Evolutionary conservation across 2,329 filamentous ascomycete genomes (phyloP).

Genomic region (Ceratocystis smalleyi): DNA sequence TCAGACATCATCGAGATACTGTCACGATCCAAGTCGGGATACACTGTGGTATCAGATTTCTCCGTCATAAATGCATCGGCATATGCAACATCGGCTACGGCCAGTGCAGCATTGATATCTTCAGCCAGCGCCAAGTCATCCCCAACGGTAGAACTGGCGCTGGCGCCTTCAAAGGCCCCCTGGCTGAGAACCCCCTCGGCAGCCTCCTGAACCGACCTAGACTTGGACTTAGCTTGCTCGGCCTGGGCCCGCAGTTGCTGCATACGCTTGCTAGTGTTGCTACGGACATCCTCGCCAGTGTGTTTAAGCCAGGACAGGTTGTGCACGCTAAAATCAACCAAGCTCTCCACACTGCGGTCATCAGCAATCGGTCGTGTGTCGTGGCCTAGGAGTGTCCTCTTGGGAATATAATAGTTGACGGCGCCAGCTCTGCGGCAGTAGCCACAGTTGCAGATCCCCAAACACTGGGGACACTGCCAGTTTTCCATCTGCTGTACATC

Average conservation of each 20-base stretch:
- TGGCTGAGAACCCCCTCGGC: constrained; percentile 21
- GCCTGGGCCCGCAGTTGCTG: constrained; percentile 40
- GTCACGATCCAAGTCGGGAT: constrained; percentile 35
- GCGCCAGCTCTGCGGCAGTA: constrained; percentile 51
- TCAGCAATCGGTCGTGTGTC: constrained; percentile 85
- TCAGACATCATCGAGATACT: constrained; percentile 22
- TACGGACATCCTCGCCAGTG: constrained; percentile 41
- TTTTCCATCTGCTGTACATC: constrained; percentile 61
- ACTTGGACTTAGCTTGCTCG: constrained; percentile 37
- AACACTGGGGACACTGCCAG: constrained; percentile 83
- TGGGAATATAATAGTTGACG: constrained; percentile 71
- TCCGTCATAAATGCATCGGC: constrained; percentile 1
- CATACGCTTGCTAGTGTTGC: constrained; percentile 42
- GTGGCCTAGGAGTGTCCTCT: constrained; percentile 74
- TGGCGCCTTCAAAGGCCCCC: not conserved
- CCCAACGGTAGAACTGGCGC: not conserved
- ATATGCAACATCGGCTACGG: not conserved
- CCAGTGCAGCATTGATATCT: not conserved
- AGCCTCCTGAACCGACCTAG: constrained; percentile 25
- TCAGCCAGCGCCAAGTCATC: not conserved
- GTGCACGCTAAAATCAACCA: constrained; percentile 81
- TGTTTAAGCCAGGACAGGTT: constrained; percentile 70
- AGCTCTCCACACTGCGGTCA: constrained; percentile 71
- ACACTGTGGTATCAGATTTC: constrained; percentile 20
- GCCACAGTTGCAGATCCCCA: constrained; percentile 73